Evolutionary conservation across 306 rosid genomes (phyloP).

Genomic region (Sphenostylis stenocarpa): DNA sequence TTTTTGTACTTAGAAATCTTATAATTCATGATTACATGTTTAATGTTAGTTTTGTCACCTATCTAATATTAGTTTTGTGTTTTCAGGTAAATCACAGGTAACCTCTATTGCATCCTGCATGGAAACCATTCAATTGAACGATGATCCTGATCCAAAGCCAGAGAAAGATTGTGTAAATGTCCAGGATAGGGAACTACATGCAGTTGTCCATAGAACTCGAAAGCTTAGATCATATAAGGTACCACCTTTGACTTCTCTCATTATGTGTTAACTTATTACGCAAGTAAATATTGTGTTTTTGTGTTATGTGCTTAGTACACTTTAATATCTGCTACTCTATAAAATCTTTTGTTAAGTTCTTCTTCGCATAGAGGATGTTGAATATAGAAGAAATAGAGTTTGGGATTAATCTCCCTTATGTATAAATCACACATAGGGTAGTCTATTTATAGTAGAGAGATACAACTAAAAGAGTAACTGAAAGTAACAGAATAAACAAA

Average conservation of each 20-base stretch:
- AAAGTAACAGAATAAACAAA: too few species aligned
- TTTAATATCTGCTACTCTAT: not conserved
- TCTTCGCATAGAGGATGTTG: not conserved
- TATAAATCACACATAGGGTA: too few species aligned
- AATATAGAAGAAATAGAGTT: too few species aligned
- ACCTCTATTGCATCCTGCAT: constrained; percentile 36
- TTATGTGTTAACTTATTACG: not conserved
- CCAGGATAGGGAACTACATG: constrained; percentile 57
- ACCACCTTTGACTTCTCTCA: constrained; percentile 23
- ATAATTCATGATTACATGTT: not conserved
- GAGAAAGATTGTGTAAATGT: constrained; percentile 53
- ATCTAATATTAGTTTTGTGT: constrained; percentile 34
- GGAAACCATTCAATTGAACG: constrained; percentile 64
- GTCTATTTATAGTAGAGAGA: too few species aligned
- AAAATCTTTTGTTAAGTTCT: not conserved
- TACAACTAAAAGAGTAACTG: too few species aligned
- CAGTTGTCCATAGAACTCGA: constrained; percentile 54
- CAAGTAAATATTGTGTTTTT: not conserved
- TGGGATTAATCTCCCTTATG: too few species aligned
- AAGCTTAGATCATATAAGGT: constrained; percentile 85
- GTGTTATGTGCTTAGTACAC: constrained; percentile 4
- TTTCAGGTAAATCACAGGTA: constrained; percentile 36
- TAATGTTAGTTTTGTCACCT: not conserved
- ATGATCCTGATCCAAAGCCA: constrained; percentile 46
- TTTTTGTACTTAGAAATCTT: not conserved